A percentile compares a stretch with the other conserved stretches of the same genome.
These are phyloP conservation scores for Fusarium domesticum DNA, from an alignment of 2,329 filamentous ascomycete genomes.

Conservation along the genomic window DNA sequence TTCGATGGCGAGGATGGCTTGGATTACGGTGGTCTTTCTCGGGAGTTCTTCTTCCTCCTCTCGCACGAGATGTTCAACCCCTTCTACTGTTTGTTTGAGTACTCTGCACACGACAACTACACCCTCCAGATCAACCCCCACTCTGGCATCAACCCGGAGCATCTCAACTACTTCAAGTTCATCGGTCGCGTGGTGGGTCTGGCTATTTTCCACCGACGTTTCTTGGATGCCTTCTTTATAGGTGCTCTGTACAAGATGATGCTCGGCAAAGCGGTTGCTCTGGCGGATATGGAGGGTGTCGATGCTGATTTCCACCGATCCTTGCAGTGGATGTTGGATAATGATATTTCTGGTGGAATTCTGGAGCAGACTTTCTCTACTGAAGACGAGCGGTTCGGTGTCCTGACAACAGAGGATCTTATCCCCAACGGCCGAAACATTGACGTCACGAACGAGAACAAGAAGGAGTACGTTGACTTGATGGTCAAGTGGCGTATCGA, in stretches of 20 bases:
- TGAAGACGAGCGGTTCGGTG: conserved; percentile 95
- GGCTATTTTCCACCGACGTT: conserved; percentile 96
- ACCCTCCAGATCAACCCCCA: conserved; percentile 99
- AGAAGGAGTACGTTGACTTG: conserved; percentile 96
- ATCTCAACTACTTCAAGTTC: conserved; percentile 99
- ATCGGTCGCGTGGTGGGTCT: conserved; percentile 95
- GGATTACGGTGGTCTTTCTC: conserved; percentile 94
- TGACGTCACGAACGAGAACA: conserved; percentile 97
- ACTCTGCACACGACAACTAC: conserved; percentile 99
- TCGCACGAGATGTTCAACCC: conserved; percentile 99
- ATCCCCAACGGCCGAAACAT: conserved; percentile 89
- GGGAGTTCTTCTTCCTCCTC: conserved; percentile 98
- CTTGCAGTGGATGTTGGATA: conserved; percentile 95
- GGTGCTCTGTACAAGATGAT: conserved; percentile 99
- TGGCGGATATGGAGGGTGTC: conserved; percentile 98
- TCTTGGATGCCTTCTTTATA: conserved; percentile 98
- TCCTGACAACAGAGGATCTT: conserved; percentile 89
- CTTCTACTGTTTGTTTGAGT: conserved; percentile 99
- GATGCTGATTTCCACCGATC: conserved; percentile 97
- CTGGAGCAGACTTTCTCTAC: conserved; percentile 95
- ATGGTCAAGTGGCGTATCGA: conserved; percentile 99
- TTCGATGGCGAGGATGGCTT: conserved; percentile 98
- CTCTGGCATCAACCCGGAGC: conserved; percentile 97
- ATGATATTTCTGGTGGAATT: conserved; percentile 88
- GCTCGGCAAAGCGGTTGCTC: conserved; percentile 82